Conservation (phyloP, 148 eudicot species). For the Rheum nobile region DNA sequence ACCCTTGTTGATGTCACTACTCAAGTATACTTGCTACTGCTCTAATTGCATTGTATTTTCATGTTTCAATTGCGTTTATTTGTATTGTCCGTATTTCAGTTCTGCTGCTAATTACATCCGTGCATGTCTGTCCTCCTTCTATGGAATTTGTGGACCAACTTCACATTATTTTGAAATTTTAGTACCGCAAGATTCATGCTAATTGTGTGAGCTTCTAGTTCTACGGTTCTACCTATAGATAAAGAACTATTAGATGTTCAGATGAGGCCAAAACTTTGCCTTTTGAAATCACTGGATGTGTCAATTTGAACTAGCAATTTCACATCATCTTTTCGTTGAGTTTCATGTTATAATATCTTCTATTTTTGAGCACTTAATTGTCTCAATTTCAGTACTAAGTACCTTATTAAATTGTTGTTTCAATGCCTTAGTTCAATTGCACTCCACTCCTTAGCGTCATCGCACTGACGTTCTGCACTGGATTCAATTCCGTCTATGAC, state of each 20-base stretch:
- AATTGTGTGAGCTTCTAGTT: background rate
- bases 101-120: background rate
- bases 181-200: background rate
- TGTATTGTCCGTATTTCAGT: background rate
- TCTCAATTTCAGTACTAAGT: background rate
- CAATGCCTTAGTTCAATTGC: conserved; percentile 32
- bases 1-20: conserved; percentile 35
- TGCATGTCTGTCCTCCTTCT: background rate
- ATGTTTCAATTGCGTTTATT: background rate
- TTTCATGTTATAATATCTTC: background rate
- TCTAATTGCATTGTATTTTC: background rate
- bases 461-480: too few species aligned
- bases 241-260: background rate
- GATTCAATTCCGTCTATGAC: too few species aligned
- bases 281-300: background rate
- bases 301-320: background rate
- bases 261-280: background rate
- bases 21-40: conserved; percentile 19
- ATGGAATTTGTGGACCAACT: background rate
- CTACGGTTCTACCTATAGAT: background rate
- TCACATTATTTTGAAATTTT: background rate
- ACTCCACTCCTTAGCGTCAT: too few species aligned
- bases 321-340: background rate
- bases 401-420: background rate
- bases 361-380: background rate